Percentiles rank a stretch among this genome's conserved stretches.
phyloP scores from a whole-genome alignment of 345 rosid species.

The Corchorus olitorius region DNA sequence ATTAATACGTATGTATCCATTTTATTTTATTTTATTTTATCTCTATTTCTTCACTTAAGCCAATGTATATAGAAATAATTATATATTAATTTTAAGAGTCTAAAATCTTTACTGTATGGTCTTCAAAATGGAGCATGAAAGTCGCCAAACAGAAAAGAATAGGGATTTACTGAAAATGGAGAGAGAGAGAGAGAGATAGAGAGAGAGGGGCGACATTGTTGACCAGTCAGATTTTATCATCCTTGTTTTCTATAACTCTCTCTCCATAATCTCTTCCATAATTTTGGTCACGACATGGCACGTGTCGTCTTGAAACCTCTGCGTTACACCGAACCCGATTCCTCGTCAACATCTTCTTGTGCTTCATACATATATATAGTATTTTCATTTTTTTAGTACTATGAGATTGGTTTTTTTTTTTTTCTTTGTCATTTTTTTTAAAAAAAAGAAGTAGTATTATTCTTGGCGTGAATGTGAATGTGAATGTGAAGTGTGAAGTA shows the following conservation, averaged over 20 bases:
- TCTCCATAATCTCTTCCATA: constrained; percentile 17
- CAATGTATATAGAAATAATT: not conserved
- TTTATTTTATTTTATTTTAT: not conserved
- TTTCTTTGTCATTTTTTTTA: no score
- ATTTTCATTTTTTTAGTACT: not conserved
- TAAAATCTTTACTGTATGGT: no score
- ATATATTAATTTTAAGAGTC: no score
- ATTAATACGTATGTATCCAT: no score
- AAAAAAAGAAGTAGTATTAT: no score
- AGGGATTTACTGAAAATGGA: no score
- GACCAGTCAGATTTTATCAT: constrained; percentile 30
- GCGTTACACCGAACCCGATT: constrained; percentile 27
- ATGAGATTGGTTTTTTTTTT: not conserved
- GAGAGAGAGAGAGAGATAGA: not conserved
- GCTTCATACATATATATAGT: not conserved
- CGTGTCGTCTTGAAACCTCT: constrained; percentile 52
- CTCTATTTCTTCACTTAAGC: not conserved
- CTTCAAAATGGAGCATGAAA: no score
- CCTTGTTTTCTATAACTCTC: no score
- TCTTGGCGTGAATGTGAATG: no score
- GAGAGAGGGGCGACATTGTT: constrained; percentile 27
- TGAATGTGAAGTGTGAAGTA: no score
- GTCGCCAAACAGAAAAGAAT: no score
- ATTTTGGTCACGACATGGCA: constrained; percentile 39
- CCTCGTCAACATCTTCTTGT: constrained; percentile 6